Base-by-base conservation (phyloP, 495 filamentous ascomycete genomes). In the Podospora pseudocomata region DNA sequence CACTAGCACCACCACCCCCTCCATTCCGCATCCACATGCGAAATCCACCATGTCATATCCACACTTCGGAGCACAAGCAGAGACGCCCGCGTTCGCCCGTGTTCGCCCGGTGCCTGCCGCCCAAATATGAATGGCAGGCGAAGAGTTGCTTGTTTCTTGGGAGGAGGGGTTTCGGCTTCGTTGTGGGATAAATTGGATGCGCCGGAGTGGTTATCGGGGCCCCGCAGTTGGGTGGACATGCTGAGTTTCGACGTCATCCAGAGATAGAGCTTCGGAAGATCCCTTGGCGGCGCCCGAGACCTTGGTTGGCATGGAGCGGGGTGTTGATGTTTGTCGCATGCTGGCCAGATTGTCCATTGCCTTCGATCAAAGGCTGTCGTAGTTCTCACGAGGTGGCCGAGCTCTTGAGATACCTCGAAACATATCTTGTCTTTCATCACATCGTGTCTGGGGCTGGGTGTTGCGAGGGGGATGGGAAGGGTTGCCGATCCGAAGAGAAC, bases 391-490 rank as follows among this genome's bases (percentile, higher is more conserved):
- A 59, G 56, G 13, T 32, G 11, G 23, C 58, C 58, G 60, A 27
- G n/a, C 60, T 62, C 55, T 70, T 65, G 65, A 62, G 18, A 26
- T 16, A 32, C 13, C 49, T 63, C 62, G 68, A 26, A 64, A 13
- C 30, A 53, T 28, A 57, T 70, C 57, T 70, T 66, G 68, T 71
- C 68, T 70, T 67, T 57, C 27, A 63, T 55, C 55, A 20, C n/a
- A 26, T 6, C 60, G 68, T 30, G 19, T 28, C 59, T 15, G 7
- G 64, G 64, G 3, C 49, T 32, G 30, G 19, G 65, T 56, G 49
- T 54, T 56, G 60, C 39, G 55, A 16, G 44, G 16, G 9, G 58
- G 30, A 32, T 6, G 11, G 28, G 13, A 55, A 58, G 18, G 16
- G 30, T 16, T 56, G 26, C 23, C 15, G 49, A 5, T 49, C 15